Evolutionary conservation across 2,329 filamentous ascomycete species (phyloP).

Genomic region (Apiospora aurea): DNA sequence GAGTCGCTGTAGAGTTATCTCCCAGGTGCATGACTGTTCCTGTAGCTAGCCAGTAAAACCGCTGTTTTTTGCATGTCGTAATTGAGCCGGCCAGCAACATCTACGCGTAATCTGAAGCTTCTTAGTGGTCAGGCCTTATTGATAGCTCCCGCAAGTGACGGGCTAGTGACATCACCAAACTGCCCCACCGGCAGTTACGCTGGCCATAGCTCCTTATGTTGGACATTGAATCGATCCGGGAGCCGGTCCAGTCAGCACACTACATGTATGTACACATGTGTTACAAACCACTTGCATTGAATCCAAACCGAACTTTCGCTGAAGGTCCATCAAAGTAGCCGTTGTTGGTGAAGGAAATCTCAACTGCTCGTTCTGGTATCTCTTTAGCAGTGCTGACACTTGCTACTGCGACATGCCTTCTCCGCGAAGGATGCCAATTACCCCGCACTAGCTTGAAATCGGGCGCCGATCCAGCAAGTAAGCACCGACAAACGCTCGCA

Average conservation of each 20-base stretch:
- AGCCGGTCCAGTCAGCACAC: neutral
- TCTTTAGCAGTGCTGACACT: neutral
- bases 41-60: slow-evolving; percentile 4
- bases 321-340: neutral
- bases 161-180: slow-evolving; percentile 36
- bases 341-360: neutral
- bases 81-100: slow-evolving; percentile 26
- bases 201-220: slow-evolving; percentile 2
- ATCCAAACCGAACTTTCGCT: neutral
- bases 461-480: neutral
- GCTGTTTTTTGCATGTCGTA: slow-evolving; percentile 29
- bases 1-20: slow-evolving; percentile 23
- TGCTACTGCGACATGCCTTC: neutral
- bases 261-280: neutral
- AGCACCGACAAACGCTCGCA: neutral
- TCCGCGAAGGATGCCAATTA: neutral
- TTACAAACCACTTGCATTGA: neutral
- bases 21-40: slow-evolving; percentile 23
- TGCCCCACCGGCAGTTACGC: neutral
- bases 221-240: too few relatives aligned
- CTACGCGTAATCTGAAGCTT: slow-evolving; percentile 38
- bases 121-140: slow-evolving; percentile 33
- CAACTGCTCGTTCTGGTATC: neutral
- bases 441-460: neutral
- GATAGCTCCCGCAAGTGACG: slow-evolving; percentile 20